Base-by-base conservation (phyloP, 805 yeast species). In the Myxozyma neotropica region DNA sequence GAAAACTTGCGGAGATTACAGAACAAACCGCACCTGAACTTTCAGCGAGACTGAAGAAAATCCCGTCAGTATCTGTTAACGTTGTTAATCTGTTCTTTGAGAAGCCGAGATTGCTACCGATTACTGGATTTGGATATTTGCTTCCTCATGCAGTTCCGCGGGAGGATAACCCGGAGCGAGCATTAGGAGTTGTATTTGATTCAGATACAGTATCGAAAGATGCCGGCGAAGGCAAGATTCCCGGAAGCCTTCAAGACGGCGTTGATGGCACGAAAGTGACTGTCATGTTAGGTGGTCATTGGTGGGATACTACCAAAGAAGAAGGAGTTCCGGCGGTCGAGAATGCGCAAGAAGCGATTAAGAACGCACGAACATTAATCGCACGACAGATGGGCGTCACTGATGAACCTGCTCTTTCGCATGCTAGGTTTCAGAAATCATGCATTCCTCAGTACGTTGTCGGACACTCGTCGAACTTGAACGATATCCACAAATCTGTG, bases 131-230 rank as follows among this genome's bases (percentile, higher is more conserved):
- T 78, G 99, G 99, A 1, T 89, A 87, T 67, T 78, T 93, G 48
- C 87, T 92, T 8, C 99, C 99, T 6, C 77, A 78, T 60, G 61
- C 73, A 3, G 73, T 74, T 46, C 75, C 78, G 48, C 69, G 69
- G 0, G 56, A 43, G 13, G 67, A 71, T 55, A 84, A 85, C 64
- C 77, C 80, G 2, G 84, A 83, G 49, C 77, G 81, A 19, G 74
- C 91, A 15, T 76, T 93, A 31, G 99, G 99, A 2, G 89, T 90
- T 4, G 90, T 94, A 19, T 93, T 87, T 74, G 98, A 93, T 72
- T 89, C 96, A 1, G 90, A 89, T 55, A 82, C 69, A 29, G 69
- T 58, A 21, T 46, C 55, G 15, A 44, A 44, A 8, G 53, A 47
- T 21, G 43, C 52, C 8, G 57, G 61, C 42, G 45, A 50, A 27